These are phyloP conservation scores for Combretum micranthum DNA, from an alignment of 345 rosid genomes.

Conservation along the genomic window DNA sequence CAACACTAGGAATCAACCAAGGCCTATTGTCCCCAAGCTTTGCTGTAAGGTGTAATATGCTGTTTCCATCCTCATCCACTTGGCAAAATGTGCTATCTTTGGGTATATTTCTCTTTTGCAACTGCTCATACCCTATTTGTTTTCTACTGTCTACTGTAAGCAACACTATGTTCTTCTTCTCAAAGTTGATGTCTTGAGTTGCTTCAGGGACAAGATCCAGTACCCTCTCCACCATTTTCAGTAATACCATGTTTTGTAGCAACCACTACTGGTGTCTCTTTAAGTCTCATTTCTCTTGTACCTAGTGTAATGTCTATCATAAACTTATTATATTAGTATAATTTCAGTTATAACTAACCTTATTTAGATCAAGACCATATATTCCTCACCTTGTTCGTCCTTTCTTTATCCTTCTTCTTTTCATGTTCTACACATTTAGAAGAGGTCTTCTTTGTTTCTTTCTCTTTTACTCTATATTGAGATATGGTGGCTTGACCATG, in stretches of 20 bases:
- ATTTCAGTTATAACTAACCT: too few relatives aligned
- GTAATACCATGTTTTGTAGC: conserved; percentile 28
- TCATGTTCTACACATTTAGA: too few relatives aligned
- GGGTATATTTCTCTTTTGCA: conserved; percentile 12
- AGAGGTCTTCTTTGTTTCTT: too few relatives aligned
- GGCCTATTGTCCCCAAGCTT: conserved; percentile 32
- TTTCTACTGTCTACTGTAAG: conserved; percentile 51
- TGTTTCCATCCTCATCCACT: conserved; percentile 35
- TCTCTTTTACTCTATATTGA: too few relatives aligned
- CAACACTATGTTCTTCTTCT: conserved; percentile 25
- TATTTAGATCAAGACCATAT: too few relatives aligned
- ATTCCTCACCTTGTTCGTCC: too few relatives aligned
- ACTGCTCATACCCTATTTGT: conserved; percentile 24
- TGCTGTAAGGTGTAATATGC: conserved; percentile 50
- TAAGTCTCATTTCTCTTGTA: background rate
- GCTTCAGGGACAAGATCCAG: conserved; percentile 20
- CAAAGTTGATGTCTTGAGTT: conserved; percentile 17
- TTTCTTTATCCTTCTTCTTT: too few relatives aligned
- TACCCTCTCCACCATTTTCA: conserved; percentile 24
- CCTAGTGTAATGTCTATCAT: background rate
- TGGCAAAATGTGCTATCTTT: conserved; percentile 25
- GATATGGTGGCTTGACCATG: background rate
- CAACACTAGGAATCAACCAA: conserved; percentile 49
- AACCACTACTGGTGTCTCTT: conserved; percentile 17
- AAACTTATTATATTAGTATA: background rate